These are phyloP conservation scores for Barnettozyma hawaiiensis DNA, from an alignment of 1,139 yeast genomes.

Conservation along the genomic window DNA sequence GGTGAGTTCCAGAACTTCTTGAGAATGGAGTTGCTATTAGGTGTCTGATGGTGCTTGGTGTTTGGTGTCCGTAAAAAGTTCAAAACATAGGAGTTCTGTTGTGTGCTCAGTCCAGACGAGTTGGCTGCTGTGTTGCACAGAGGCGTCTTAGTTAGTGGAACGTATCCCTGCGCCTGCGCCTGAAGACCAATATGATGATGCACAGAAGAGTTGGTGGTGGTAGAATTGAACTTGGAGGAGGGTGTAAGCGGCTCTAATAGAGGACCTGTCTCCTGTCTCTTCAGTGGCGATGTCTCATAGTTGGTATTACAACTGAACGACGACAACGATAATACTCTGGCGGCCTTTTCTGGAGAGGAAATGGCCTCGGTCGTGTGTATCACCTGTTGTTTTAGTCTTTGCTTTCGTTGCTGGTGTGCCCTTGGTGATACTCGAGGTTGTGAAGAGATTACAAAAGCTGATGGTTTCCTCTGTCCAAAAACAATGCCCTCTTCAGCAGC, in stretches of 20 bases:
- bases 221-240: slow-evolving; percentile 19
- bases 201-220: neutral
- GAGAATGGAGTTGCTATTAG: slow-evolving; percentile 32
- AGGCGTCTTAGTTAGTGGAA: slow-evolving; percentile 18
- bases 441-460: neutral
- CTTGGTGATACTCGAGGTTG: neutral
- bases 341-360: slow-evolving; percentile 12
- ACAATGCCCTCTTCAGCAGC: slow-evolving; percentile 32
- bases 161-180: neutral
- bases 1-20: slow-evolving; percentile 59
- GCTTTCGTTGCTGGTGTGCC: too few relatives aligned
- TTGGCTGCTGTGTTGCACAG: slow-evolving; percentile 12
- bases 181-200: slow-evolving; percentile 6
- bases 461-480: slow-evolving; percentile 25
- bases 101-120: slow-evolving; percentile 13
- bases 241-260: slow-evolving; percentile 45
- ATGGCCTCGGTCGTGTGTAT: neutral
- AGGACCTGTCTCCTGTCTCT: slow-evolving; percentile 56
- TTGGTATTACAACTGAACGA: slow-evolving; percentile 64
- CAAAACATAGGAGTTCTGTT: slow-evolving; percentile 15
- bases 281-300: slow-evolving; percentile 56
- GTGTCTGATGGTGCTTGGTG: slow-evolving; percentile 29
- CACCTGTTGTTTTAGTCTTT: too few relatives aligned
- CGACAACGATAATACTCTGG: slow-evolving; percentile 31
- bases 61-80: slow-evolving; percentile 25